Evolutionary conservation across 2,329 filamentous ascomycete species (phyloP), one percentile per base, ranked within the genome.

Genomic region (Leptographium galeiforme): DNA sequence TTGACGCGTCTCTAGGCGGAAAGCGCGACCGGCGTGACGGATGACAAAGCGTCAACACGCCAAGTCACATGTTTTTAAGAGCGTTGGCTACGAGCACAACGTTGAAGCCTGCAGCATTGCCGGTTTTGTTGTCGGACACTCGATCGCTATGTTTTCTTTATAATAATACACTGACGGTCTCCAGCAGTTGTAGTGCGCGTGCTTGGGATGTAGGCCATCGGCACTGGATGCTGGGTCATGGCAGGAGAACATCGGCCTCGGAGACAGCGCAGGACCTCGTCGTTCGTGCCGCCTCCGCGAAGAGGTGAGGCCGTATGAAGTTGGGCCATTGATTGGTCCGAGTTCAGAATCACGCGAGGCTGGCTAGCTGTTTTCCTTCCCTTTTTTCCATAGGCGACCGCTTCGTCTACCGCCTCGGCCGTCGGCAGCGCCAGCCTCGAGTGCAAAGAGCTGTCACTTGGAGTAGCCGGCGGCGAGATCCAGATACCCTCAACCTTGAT

Each of bases 401-500:
- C 51, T 38, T 33, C 19, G 13, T 40, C 33, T 25, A 34, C n/a
- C 10, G 25, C 38, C 32, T 18, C 13, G 6, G 48, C 12, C 16
- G 39, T 10, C n/a, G 50, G 25, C 25, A 48, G 34, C 32, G 30
- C 55, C 33, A 55, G 48, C 43, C 60, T 63, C 16, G 57, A 56
- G 2, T 53, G 57, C 32, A 55, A 51, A 25, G 59, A 55, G 39
- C 56, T 58, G 25, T 53, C 54, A 50, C 55, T 62, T 12, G 72
- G 70, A 12, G 71, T 72, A 11, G 69, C 67, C 46, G 74, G 72
- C 51, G 72, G 70, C 30, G 81, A 83, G 50, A 86, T 80, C 83
- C 85, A 89, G 50, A 96, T 89, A 5, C 89, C 90, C 58, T 95
- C 87, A 8, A 95, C 79, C 63, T 91, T 79, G 45, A 94, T 74